These are phyloP conservation scores for Tulasnella sp. DNA, from an alignment of 768 basidiomycete species.

Conservation along the genomic window DNA sequence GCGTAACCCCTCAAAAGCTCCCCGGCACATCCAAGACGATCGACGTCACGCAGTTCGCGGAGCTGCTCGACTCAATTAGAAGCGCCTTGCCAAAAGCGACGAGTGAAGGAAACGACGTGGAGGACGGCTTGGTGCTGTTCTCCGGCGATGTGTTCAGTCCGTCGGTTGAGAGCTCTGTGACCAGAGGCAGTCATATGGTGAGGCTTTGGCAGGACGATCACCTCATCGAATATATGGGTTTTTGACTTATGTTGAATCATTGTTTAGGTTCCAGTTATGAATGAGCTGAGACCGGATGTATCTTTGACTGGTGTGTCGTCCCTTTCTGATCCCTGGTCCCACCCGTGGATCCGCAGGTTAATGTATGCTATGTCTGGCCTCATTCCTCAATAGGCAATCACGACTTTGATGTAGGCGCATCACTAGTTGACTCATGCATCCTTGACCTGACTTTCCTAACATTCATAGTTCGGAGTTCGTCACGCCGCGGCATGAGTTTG, in stretches of 20 bases:
- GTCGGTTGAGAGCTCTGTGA: conserved; percentile 75
- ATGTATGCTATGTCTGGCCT: neutral
- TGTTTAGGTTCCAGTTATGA: conserved; percentile 70
- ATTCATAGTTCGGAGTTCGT: conserved; percentile 21
- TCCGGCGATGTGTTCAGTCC: conserved; percentile 87
- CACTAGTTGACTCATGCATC: neutral
- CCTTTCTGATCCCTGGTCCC: too few relatives aligned
- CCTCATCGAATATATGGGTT: neutral
- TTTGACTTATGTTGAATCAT: neutral
- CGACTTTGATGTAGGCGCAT: conserved; percentile 52
- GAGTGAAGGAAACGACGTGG: conserved; percentile 33
- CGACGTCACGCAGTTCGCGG: conserved; percentile 78
- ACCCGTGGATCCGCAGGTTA: too few relatives aligned
- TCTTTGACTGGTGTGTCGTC: conserved; percentile 59
- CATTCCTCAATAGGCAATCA: conserved; percentile 55
- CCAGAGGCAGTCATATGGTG: conserved; percentile 87
- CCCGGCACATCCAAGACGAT: conserved; percentile 49
- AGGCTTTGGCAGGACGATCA: conserved; percentile 11
- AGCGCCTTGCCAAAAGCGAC: conserved; percentile 36
- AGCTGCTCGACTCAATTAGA: conserved; percentile 52
- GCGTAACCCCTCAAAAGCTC: conserved; percentile 64
- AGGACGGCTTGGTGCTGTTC: conserved; percentile 71
- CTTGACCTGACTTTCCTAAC: neutral
- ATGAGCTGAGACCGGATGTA: conserved; percentile 65
- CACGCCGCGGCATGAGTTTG: neutral